Base-by-base conservation (phyloP, 164 flowering plant genomes). In the Vitis amurensis region DNA sequence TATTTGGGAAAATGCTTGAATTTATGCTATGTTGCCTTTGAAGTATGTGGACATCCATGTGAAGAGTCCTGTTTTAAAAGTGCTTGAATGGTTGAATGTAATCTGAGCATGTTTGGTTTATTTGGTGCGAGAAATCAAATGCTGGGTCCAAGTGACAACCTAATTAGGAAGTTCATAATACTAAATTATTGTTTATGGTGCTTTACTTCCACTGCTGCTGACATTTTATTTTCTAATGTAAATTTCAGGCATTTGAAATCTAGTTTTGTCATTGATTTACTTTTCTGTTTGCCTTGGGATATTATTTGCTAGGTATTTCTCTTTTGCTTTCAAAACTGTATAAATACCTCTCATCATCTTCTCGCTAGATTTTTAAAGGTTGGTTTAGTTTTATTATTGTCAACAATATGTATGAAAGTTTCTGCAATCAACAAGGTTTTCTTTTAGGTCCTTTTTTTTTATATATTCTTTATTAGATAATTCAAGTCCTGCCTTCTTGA, bases 281-380 rank as follows among this genome's bases (percentile, higher is more conserved):
- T 95, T 15, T 88, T 82, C 52, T 93, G 99, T 68, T 12, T 91
- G 79, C 98, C 98, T 49, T 91, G 97, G 97, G 98, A 95, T 74
- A 56, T 80, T 47, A 89, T 95, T 59, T 93, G 88, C 76, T 88
- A 80, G 93, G 99, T 91, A 77, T 53, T 16, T 2, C n/a, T 52
- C 47, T 59, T 57, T 23, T 31, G 44, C n/a, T 55, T 14, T 50
- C 9, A 3, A 14, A 6, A n/a, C 1, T n/a, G 2, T 12, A 57
- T 31, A 23, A 12, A 11, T 3, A 9, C 13, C 5, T 23, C 14
- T 59, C 2, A 11, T 1, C 6, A 27, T 15, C 12, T 29, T 59
- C 4, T 12, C 16, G 9, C 4, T 44, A n/a, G 55, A 27, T 23
- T 14, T 57, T 4, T 9, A 15, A 57, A 17, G 1, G 17, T 6